Base-by-base conservation (phyloP, 1,139 yeast species). In the Diutina rugosa region DNA sequence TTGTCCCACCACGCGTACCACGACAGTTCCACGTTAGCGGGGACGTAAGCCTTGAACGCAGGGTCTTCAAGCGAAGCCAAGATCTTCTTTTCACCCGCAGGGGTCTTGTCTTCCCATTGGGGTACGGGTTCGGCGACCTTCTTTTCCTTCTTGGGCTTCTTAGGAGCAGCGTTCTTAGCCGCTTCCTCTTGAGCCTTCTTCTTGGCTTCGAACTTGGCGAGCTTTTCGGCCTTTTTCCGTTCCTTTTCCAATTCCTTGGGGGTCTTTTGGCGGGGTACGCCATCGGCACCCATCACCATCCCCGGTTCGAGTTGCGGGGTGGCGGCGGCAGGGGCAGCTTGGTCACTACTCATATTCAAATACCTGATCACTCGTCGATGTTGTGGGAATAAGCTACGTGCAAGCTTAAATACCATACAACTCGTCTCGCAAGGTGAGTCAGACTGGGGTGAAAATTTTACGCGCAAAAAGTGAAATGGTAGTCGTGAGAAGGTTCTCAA, bases 1-100 rank as follows among this genome's bases (percentile, higher is more conserved):
- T 87, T 79, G 61, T 82, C 86, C 99, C 99, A 93, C 99, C 99
- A 93, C 38, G 82, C 83, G 72, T 93, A 91, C 99, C 99, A 93
- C 18, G 97, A 90, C 58, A 95, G 85, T 73, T 93, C 99, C 56
- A 95, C 98, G 63, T 85, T 86, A 64, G 82, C 81, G 48, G 99
- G 99, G 67, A 82, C 87, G 72, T 93, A 93, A 14, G 98, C 95
- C 73, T 93, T 91, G 68, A 93, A 81, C 29, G 98, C 85, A 29
- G 97, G 93, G 68, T 91, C 96, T 54, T 93, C 97, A 59, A 93
- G 79, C 49, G 91, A 81, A 29, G 82, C 87, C 62, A 93, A 80
- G 38, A 85, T 72, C 74, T 93, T 93, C 81, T 93, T 95, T 64
- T 91, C 96, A 60, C 99, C 99, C 6, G 88, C 83, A 57, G 76